Evolutionary conservation across 306 rosid species (phyloP).

Genomic region (Sophora flavescens): DNA sequence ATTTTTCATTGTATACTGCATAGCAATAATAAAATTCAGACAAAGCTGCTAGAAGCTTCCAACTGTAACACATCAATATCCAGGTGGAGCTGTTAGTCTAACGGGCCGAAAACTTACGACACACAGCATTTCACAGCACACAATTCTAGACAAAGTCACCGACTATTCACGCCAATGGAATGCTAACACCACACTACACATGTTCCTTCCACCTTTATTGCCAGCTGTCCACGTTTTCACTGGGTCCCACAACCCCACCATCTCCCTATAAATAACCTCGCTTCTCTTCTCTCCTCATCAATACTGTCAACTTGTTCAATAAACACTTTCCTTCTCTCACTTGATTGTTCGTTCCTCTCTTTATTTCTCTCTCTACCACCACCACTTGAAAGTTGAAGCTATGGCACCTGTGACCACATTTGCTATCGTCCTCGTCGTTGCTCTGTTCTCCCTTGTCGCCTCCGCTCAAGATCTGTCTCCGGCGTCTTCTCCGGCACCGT

Average conservation of each 20-base stretch:
- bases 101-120: no score
- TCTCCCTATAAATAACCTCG: background rate
- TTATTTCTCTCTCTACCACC: background rate
- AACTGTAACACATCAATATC: no score
- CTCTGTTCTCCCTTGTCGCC: constrained; percentile 44
- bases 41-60: no score
- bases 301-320: no score
- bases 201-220: background rate
- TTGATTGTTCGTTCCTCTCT: no score
- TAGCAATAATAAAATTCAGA: no score
- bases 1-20: no score
- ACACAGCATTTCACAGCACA: background rate
- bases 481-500: constrained; percentile 47
- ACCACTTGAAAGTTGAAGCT: no score
- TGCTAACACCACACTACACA: background rate
- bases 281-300: background rate
- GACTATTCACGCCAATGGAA: constrained; percentile 1
- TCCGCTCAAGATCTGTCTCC: constrained; percentile 48
- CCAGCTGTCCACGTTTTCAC: constrained; percentile 34
- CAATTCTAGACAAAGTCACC: background rate
- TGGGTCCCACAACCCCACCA: background rate
- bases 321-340: no score
- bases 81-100: no score
- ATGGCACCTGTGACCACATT: constrained; percentile 49
- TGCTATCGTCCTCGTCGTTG: constrained; percentile 38